These are phyloP conservation scores for Lachancea lanzarotensis DNA, from an alignment of 805 yeast genomes.

Conservation along the genomic window DNA sequence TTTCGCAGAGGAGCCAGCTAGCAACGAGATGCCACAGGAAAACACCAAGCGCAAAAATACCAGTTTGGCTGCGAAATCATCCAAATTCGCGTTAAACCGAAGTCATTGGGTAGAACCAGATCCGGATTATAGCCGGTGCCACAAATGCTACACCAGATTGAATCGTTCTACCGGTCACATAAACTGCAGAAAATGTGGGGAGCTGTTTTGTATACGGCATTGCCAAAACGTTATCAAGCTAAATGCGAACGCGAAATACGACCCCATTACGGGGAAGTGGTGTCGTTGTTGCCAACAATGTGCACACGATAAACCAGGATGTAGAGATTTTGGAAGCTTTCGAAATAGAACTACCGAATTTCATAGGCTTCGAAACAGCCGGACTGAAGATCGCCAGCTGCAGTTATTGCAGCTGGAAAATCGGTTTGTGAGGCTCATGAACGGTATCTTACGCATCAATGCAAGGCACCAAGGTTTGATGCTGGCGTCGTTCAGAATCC, in stretches of 20 bases:
- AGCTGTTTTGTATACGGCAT: slow-evolving; percentile 60
- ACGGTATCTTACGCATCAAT: slow-evolving; percentile 26
- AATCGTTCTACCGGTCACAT: slow-evolving; percentile 39
- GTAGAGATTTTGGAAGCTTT: slow-evolving; percentile 39
- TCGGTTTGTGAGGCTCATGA: slow-evolving; percentile 44
- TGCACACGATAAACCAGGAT: slow-evolving; percentile 48
- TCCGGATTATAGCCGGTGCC: slow-evolving; percentile 23
- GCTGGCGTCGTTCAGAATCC: slow-evolving; percentile 21
- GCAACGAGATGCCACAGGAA: slow-evolving; percentile 32
- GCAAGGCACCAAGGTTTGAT: slow-evolving; percentile 20
- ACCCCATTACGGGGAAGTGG: slow-evolving; percentile 54
- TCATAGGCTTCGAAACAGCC: slow-evolving; percentile 34
- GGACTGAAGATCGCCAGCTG: slow-evolving; percentile 45
- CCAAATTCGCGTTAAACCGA: slow-evolving; percentile 39
- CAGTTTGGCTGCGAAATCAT: not conserved
- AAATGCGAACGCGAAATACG: slow-evolving; percentile 41
- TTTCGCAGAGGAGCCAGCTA: slow-evolving; percentile 22
- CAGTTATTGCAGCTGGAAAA: slow-evolving; percentile 54
- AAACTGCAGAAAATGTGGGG: slow-evolving; percentile 75
- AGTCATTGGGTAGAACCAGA: slow-evolving; percentile 36
- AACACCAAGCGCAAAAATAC: not conserved
- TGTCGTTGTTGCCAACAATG: slow-evolving; percentile 63
- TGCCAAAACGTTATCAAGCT: slow-evolving; percentile 49
- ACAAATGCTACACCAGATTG: slow-evolving; percentile 48
- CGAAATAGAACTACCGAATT: slow-evolving; percentile 45